phyloP scores from a whole-genome alignment of 148 eudicot genomes.

The Salicornia ramosissima region DNA sequence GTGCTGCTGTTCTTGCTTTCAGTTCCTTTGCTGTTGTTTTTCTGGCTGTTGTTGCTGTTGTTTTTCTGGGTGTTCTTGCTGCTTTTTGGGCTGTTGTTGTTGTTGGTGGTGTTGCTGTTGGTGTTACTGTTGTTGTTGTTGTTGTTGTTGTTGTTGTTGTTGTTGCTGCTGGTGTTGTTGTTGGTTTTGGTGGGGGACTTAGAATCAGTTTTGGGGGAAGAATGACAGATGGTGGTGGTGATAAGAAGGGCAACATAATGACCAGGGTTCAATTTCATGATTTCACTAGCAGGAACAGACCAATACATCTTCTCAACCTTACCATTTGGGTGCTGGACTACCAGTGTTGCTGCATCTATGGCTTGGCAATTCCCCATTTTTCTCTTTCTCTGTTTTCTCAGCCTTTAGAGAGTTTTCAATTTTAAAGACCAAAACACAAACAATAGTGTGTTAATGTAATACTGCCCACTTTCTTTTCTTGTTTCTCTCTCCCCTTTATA shows the following conservation, averaged over 20 bases:
- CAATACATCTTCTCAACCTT: conserved; percentile 53
- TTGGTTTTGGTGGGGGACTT: conserved; percentile 17
- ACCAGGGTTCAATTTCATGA: conserved; percentile 89
- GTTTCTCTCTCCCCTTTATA: not conserved
- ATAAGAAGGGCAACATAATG: conserved; percentile 87
- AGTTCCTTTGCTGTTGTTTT: too few species aligned
- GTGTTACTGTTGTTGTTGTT: conserved; percentile 5
- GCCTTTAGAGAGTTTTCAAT: not conserved
- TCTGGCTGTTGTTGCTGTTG: conserved; percentile 18
- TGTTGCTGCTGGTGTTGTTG: conserved; percentile 3
- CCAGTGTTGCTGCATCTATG: conserved; percentile 72
- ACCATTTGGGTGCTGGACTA: conserved; percentile 77
- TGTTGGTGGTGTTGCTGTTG: not conserved
- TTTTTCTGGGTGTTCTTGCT: conserved; percentile 2
- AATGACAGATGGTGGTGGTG: conserved; percentile 60
- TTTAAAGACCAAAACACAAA: not conserved
- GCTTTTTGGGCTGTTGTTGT: conserved; percentile 1
- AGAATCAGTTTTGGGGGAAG: conserved; percentile 16
- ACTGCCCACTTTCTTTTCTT: not conserved
- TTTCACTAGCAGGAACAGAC: conserved; percentile 53
- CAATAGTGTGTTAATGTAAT: not conserved
- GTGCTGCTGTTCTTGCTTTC: not conserved
- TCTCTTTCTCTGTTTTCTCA: conserved; percentile 13
- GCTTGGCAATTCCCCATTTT: conserved; percentile 98
- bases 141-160: conserved; percentile 5